Evolutionary conservation across 73 alveolate genomes (phyloP).

Genomic region (Blepharisma japonicum): DNA sequence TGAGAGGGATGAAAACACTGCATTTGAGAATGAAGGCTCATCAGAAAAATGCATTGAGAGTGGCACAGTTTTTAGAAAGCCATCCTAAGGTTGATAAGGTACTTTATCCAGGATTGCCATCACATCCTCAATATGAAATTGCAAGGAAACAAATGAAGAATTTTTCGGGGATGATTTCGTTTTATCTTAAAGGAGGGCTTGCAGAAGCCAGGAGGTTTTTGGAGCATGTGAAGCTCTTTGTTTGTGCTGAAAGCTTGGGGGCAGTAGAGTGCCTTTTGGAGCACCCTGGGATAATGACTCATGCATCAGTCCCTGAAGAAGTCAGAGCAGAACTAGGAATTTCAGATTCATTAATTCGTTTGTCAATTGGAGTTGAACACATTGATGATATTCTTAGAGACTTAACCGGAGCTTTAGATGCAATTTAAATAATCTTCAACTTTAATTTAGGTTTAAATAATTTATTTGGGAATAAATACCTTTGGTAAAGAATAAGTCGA

Average conservation of each 20-base stretch:
- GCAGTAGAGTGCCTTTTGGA: constrained; percentile 88
- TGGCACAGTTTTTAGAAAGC: constrained; percentile 90
- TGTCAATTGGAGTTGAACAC: constrained; percentile 88
- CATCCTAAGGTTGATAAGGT: constrained; percentile 91
- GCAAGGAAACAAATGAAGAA: constrained; percentile 88
- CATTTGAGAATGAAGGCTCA: constrained; percentile 79
- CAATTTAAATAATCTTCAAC: too few relatives aligned
- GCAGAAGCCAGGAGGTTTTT: constrained; percentile 80
- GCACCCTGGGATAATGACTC: constrained; percentile 92
- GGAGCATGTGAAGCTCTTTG: constrained; percentile 67
- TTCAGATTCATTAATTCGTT: constrained; percentile 76
- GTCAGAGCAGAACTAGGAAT: constrained; percentile 82
- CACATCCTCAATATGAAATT: constrained; percentile 88
- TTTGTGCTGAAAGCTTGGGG: constrained; percentile 90
- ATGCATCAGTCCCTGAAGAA: constrained; percentile 81
- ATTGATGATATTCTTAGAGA: constrained; percentile 82
- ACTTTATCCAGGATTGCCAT: constrained; percentile 92
- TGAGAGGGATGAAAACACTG: constrained; percentile 91
- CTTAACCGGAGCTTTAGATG: constrained; percentile 76
- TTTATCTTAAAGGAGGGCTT: constrained; percentile 76
- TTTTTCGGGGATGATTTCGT: constrained; percentile 83
- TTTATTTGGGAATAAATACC: neutral
- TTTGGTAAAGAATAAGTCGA: neutral
- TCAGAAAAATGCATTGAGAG: constrained; percentile 82
- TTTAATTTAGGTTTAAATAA: too few relatives aligned